Evolutionary conservation across 352 stramenopile genomes (phyloP).

Genomic region (Elongisporangium undulatum): DNA sequence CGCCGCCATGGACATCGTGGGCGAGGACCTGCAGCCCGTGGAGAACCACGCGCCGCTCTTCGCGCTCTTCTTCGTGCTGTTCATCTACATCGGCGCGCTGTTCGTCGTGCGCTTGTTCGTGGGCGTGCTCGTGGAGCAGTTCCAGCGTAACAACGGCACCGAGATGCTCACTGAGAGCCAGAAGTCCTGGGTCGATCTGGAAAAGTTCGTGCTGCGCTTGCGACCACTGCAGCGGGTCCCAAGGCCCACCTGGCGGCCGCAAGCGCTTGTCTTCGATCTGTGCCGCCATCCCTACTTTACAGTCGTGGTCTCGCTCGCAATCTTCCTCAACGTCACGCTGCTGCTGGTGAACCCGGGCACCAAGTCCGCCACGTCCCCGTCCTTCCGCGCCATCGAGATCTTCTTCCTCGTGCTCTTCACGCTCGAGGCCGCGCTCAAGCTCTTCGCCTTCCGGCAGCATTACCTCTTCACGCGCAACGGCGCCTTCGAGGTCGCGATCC

Average conservation of each 20-base stretch:
- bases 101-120: slow-evolving; percentile 81
- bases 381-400: slow-evolving; percentile 62
- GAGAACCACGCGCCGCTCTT: slow-evolving; percentile 36
- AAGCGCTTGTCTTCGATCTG: slow-evolving; percentile 47
- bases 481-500: slow-evolving; percentile 60
- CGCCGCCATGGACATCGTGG: slow-evolving; percentile 67
- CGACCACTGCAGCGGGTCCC: slow-evolving; percentile 56
- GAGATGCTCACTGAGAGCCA: slow-evolving; percentile 76
- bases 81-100: slow-evolving; percentile 70
- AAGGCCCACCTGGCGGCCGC: slow-evolving; percentile 18
- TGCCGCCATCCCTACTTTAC: slow-evolving; percentile 60
- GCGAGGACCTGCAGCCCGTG: slow-evolving; percentile 35
- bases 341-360: slow-evolving; percentile 54
- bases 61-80: slow-evolving; percentile 69
- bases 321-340: slow-evolving; percentile 68
- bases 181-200: slow-evolving; percentile 76
- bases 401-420: slow-evolving; percentile 76
- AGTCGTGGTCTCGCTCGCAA: slow-evolving; percentile 40
- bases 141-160: slow-evolving; percentile 81
- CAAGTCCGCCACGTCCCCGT: slow-evolving; percentile 13
- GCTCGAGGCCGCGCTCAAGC: slow-evolving; percentile 70
- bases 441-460: slow-evolving; percentile 66
- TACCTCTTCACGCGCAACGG: slow-evolving; percentile 52
- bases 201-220: slow-evolving; percentile 75
- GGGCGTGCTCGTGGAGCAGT: slow-evolving; percentile 76